These are phyloP conservation scores for Cronartium quercuum DNA, from an alignment of 1,284 basidiomycete species.

Conservation along the genomic window DNA sequence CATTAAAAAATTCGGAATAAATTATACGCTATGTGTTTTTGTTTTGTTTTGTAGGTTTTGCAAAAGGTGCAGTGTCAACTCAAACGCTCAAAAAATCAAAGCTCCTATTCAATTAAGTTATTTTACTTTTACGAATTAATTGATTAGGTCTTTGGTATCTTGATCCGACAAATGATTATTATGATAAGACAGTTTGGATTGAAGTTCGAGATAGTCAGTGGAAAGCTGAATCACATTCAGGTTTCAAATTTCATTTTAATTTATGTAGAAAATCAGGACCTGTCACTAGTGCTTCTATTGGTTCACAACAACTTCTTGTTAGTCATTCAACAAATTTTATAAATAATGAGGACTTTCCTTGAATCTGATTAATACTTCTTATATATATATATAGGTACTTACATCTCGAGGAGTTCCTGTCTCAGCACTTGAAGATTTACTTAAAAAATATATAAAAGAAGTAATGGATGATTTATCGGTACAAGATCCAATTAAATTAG, in stretches of 20 bases:
- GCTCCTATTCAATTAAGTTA: not conserved
- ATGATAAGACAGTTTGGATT: slow-evolving; percentile 6
- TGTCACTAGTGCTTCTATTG: not conserved
- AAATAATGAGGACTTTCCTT: too few relatives aligned
- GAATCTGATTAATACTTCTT: too few relatives aligned
- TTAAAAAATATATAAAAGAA: not conserved
- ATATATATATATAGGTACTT: slow-evolving; percentile 1
- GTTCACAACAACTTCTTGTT: slow-evolving; percentile 20
- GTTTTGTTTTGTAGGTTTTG: slow-evolving; percentile 21
- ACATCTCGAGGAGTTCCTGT: not conserved
- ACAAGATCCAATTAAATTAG: slow-evolving; percentile 1
- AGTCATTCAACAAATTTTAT: too few relatives aligned
- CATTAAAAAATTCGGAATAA: too few relatives aligned
- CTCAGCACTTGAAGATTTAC: not conserved
- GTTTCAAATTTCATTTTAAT: slow-evolving; percentile 16
- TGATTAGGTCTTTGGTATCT: slow-evolving; percentile 23
- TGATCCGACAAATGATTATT: not conserved
- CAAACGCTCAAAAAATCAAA: too few relatives aligned
- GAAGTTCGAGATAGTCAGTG: slow-evolving; percentile 31
- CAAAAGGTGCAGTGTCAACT: slow-evolving; percentile 12
- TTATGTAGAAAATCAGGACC: slow-evolving; percentile 3
- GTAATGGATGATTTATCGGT: not conserved
- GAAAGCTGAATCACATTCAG: slow-evolving; percentile 15
- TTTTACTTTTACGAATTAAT: not conserved
- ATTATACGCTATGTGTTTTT: too few relatives aligned